Base-by-base conservation (phyloP, 2,329 filamentous ascomycete genomes). In the Aspergillus sp. region DNA sequence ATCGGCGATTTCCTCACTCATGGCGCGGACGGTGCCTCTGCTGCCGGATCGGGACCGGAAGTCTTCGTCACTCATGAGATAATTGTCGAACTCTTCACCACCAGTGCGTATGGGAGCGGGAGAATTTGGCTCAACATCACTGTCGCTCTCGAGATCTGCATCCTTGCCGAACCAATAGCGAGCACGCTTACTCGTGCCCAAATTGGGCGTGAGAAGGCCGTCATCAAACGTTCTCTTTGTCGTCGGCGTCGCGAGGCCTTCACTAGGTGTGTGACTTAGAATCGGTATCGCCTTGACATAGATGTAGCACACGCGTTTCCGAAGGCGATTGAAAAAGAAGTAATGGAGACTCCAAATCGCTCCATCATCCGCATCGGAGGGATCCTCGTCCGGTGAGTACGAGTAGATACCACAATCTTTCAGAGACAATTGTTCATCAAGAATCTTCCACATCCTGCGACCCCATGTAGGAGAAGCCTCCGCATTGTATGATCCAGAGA, bases 311-410 rank as follows among this genome's bases (percentile, higher is more conserved):
- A 99, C 93, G 42, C 95, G 87, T 79, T 98, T 98, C 70, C 89
- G 84, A 24, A 87, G 82, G 69, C 93, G 93, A 80, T 96, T 97
- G 83, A 97, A 98, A 75, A 98, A 96, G 80, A 99, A 96, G 76
- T 96, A 97, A 74, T 98, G 93, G 61, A 93, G 83, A 50, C 90
- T 92, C 93, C 93, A 99, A 61, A 99, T 93, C 9, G 93, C 89
- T 61, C 91, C 90, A 70, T 97, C 92, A 61, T 96, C 93, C 59
- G 96, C 93, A 62, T 92, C 92, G 68, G 96, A 96, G 0, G 92
- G 91, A 69, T 96, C 93, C 60, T 93, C 90, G 41, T 91, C 88
- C 0, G 95, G 95, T 51, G 89, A 86, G 77, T 96, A 99, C 56
- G 89, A 89, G 74, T 96, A 98, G 61, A 93, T 86, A 56, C 88